Evolutionary conservation across 345 rosid species (phyloP).

Genomic region (Iberis pinnata): DNA sequence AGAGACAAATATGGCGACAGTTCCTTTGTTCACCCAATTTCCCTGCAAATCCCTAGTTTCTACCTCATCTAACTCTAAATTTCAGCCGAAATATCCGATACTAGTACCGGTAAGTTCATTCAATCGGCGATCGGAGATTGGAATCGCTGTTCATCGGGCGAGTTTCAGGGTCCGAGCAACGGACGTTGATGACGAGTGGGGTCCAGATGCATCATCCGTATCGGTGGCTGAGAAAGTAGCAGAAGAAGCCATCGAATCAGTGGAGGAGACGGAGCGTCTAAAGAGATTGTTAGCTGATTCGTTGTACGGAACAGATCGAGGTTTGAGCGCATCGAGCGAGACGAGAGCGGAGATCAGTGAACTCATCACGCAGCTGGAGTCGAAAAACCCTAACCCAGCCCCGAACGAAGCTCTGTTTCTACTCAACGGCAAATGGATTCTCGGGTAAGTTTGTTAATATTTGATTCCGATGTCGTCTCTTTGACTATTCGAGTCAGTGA

Average conservation of each 20-base stretch:
- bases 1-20: constrained; percentile 62
- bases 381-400: constrained; percentile 77
- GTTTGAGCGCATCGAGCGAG: constrained; percentile 66
- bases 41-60: constrained; percentile 33
- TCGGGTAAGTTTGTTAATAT: constrained; percentile 71
- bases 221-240: constrained; percentile 36
- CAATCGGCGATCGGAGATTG: constrained; percentile 4
- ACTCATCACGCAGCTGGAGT: constrained; percentile 80
- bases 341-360: constrained; percentile 87
- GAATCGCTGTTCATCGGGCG: constrained; percentile 23
- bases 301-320: constrained; percentile 70
- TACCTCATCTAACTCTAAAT: constrained; percentile 4
- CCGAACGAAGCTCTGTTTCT: constrained; percentile 74
- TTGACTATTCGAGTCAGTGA: too few relatives aligned
- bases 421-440: constrained; percentile 93
- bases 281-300: constrained; percentile 60
- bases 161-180: constrained; percentile 29
- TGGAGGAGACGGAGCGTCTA: constrained; percentile 44
- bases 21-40: constrained; percentile 37
- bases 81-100: constrained; percentile 21
- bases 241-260: constrained; percentile 35
- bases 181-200: constrained; percentile 30
- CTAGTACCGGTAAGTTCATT: constrained; percentile 13
- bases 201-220: constrained; percentile 22
- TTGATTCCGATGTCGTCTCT: too few relatives aligned